Evolutionary conservation across 2,329 filamentous ascomycete genomes (phyloP).

Genomic region (Alternaria triticina): DNA sequence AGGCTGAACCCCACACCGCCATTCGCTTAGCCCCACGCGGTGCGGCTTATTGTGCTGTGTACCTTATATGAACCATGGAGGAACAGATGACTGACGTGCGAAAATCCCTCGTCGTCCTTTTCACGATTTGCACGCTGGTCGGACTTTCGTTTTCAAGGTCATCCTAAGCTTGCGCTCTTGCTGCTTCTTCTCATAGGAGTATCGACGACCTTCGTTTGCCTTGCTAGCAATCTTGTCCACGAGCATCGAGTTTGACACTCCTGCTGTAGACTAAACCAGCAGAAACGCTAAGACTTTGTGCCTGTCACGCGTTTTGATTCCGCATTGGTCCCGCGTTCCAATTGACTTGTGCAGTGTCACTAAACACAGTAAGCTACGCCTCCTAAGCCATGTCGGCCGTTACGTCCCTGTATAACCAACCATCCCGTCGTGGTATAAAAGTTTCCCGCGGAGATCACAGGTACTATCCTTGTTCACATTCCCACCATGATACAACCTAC

Average conservation of each 20-base stretch:
- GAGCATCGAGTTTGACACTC: slow-evolving; percentile 5
- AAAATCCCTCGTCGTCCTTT: slow-evolving; percentile 12
- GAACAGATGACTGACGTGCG: slow-evolving; percentile 9
- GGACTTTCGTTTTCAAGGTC: slow-evolving; percentile 5
- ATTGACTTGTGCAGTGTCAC: slow-evolving; percentile 20
- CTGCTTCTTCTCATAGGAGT: slow-evolving; percentile 1
- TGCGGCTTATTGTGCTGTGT: slow-evolving; percentile 31
- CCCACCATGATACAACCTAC: slow-evolving; percentile 48
- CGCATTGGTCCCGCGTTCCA: slow-evolving; percentile 15
- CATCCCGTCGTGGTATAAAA: slow-evolving; percentile 22
- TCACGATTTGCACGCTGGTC: slow-evolving; percentile 2
- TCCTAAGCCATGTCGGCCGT: slow-evolving; percentile 28
- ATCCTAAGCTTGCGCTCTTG: slow-evolving; percentile 2
- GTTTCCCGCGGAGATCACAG: slow-evolving; percentile 14
- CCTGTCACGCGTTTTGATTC: slow-evolving; percentile 12
- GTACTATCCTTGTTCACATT: slow-evolving; percentile 10
- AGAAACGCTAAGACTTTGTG: slow-evolving; percentile 12
- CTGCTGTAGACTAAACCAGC: slow-evolving; percentile 6
- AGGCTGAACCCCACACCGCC: slow-evolving; percentile 39
- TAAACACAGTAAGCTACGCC: slow-evolving; percentile 39
- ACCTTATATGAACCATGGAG: slow-evolving; percentile 31
- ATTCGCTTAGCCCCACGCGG: slow-evolving; percentile 42
- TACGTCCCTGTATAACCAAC: slow-evolving; percentile 32
- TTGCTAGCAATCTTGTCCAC: slow-evolving; percentile 2
- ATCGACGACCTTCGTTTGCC: slow-evolving; percentile 12